Conservation (phyloP, 805 yeast genomes). For the Blastobotrys americana region DNA sequence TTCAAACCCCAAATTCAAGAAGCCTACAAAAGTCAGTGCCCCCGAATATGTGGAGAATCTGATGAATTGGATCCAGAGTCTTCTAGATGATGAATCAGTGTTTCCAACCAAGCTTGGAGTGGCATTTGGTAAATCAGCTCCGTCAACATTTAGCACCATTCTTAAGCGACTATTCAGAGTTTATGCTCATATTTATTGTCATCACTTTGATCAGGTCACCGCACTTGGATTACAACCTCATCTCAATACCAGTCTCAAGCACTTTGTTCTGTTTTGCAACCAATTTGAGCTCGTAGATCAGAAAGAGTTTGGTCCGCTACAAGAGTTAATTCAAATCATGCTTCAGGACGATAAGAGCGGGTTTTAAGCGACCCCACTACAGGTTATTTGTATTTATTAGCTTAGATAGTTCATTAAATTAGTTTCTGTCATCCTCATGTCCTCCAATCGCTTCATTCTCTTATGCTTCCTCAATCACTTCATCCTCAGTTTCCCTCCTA, state of each 20-base stretch:
- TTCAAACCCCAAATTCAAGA: constrained; percentile 41
- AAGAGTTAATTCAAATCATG: constrained; percentile 71
- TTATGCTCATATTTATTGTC: constrained; percentile 96
- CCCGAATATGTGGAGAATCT: constrained; percentile 91
- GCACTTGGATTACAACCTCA: constrained; percentile 91
- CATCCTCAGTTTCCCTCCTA: no score
- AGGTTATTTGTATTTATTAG: no score
- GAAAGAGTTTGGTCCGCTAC: constrained; percentile 88
- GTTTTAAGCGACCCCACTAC: no score
- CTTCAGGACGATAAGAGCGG: constrained; percentile 33
- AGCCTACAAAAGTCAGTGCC: constrained; percentile 84
- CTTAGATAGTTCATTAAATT: no score
- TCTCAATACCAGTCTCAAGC: constrained; percentile 88
- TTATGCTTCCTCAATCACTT: no score
- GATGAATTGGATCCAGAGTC: constrained; percentile 93
- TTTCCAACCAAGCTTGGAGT: constrained; percentile 88
- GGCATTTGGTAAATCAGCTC: constrained; percentile 84
- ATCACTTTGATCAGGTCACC: constrained; percentile 91
- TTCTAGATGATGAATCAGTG: constrained; percentile 80
- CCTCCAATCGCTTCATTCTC: no score
- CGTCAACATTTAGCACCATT: constrained; percentile 71
- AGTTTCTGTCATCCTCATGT: no score
- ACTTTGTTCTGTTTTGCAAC: constrained; percentile 77
- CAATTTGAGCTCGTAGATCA: constrained; percentile 72
- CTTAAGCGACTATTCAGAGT: constrained; percentile 88